phyloP scores from a whole-genome alignment of 768 basidiomycete genomes.

The Hypholoma fasciculare region DNA sequence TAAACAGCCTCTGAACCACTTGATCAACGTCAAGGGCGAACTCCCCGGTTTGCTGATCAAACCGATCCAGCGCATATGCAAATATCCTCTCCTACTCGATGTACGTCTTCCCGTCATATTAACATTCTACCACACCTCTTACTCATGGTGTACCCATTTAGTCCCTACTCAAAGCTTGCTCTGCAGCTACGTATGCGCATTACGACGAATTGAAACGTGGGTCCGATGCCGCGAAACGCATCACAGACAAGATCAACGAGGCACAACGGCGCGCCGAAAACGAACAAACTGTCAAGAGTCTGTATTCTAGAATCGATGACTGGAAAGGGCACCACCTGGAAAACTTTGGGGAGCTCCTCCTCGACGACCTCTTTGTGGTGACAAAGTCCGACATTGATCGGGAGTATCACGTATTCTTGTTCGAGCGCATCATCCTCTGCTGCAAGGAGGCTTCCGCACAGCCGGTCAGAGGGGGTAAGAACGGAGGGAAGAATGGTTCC shows the following conservation, averaged over 20 bases:
- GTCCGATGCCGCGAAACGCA: constrained; percentile 84
- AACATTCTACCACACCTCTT: constrained; percentile 9
- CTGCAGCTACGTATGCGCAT: constrained; percentile 60
- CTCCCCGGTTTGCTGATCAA: constrained; percentile 97
- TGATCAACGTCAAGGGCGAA: constrained; percentile 91
- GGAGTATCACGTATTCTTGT: constrained; percentile 98
- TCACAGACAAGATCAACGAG: constrained; percentile 96
- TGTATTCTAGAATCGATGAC: constrained; percentile 87
- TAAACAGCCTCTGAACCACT: constrained; percentile 72
- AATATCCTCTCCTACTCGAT: constrained; percentile 93
- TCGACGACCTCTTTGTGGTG: constrained; percentile 95
- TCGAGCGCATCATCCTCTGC: constrained; percentile 98
- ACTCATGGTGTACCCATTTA: constrained; percentile 23
- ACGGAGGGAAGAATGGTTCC: constrained; percentile 84
- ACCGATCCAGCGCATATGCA: constrained; percentile 97
- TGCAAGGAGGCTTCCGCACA: constrained; percentile 86
- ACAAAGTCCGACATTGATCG: constrained; percentile 96
- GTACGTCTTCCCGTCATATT: constrained; percentile 45
- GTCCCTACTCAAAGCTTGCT: constrained; percentile 77
- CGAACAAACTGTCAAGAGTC: constrained; percentile 82
- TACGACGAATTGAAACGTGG: constrained; percentile 84
- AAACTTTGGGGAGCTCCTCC: constrained; percentile 90
- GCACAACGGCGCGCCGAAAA: constrained; percentile 92
- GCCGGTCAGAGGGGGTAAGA: constrained; percentile 60
- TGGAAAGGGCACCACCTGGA: constrained; percentile 98